Evolutionary conservation across 192 early-diverging fungal species (phyloP).

Genomic region (Radiomyces spectabilis): DNA sequence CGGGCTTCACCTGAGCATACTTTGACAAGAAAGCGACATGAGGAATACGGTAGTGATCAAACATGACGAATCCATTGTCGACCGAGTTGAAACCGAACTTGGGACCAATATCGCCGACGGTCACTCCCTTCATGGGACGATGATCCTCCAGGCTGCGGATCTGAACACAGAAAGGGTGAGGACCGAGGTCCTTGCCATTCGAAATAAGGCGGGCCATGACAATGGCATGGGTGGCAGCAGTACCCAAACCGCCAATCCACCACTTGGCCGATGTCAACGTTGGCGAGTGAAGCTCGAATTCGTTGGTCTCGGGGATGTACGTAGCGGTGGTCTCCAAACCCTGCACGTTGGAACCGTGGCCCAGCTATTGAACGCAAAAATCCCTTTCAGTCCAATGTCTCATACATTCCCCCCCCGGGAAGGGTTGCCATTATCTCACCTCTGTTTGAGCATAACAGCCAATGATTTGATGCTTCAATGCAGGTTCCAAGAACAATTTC

Average conservation of each 20-base stretch:
- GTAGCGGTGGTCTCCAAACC: conserved; percentile 87
- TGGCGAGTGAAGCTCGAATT: conserved; percentile 83
- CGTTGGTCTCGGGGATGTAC: conserved; percentile 71
- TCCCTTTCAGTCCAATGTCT: conserved; percentile 1
- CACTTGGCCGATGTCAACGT: conserved; percentile 74
- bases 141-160: conserved; percentile 72
- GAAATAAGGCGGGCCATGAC: conserved; percentile 79
- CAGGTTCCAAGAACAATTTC: conserved; percentile 66
- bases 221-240: conserved; percentile 73
- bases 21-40: conserved; percentile 70
- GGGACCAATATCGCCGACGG: conserved; percentile 82
- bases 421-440: no score
- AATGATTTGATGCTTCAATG: conserved; percentile 66
- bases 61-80: conserved; percentile 83
- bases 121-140: conserved; percentile 65
- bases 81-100: conserved; percentile 83
- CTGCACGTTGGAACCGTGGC: conserved; percentile 80
- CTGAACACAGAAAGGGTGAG: conserved; percentile 74
- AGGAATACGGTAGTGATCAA: conserved; percentile 75
- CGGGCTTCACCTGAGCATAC: conserved; percentile 59
- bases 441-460: conserved; percentile 87
- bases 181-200: conserved; percentile 66
- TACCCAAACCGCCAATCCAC: conserved; percentile 83
- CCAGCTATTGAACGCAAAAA: conserved; percentile 16
- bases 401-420: no score